Conservation (phyloP, 148 eudicot genomes). For the Suaeda aralocaspica region DNA sequence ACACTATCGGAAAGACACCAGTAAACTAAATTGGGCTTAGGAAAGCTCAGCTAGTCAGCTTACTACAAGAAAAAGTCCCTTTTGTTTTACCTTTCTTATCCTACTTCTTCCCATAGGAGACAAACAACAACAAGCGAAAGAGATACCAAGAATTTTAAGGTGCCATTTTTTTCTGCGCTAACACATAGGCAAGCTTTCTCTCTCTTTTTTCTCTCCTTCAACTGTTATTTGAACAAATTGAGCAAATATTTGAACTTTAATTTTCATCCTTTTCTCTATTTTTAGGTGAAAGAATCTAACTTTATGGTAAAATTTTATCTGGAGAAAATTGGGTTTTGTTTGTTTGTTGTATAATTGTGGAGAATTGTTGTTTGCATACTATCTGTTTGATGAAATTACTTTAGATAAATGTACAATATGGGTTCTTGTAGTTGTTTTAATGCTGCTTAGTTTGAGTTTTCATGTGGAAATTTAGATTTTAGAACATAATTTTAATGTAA, state of each 20-base stretch:
- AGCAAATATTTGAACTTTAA: background rate
- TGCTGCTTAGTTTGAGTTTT: background rate
- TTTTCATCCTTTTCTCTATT: background rate
- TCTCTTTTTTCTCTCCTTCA: background rate
- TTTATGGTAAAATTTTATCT: background rate
- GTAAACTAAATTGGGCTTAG: too few relatives aligned
- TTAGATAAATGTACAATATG: background rate
- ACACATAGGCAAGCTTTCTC: too few relatives aligned
- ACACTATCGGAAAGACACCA: too few relatives aligned
- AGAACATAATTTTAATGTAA: too few relatives aligned
- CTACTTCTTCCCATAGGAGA: background rate
- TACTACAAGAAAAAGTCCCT: too few relatives aligned
- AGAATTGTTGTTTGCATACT: background rate
- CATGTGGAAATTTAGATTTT: background rate
- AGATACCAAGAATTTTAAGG: background rate
- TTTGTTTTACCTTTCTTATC: conserved; percentile 1
- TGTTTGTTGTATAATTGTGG: background rate
- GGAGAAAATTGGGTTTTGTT: background rate
- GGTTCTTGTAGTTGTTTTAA: background rate
- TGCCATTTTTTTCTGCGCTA: background rate
- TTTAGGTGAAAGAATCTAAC: background rate
- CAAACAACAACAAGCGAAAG: background rate
- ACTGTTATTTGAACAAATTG: background rate
- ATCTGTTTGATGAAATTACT: conserved; percentile 12
- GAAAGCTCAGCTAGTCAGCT: too few relatives aligned